A percentile compares a stretch with the other conserved stretches of the same genome.
phyloP scores from a whole-genome alignment of 2,329 filamentous ascomycete species.

The Phaeosphaeriaceae sp. region DNA sequence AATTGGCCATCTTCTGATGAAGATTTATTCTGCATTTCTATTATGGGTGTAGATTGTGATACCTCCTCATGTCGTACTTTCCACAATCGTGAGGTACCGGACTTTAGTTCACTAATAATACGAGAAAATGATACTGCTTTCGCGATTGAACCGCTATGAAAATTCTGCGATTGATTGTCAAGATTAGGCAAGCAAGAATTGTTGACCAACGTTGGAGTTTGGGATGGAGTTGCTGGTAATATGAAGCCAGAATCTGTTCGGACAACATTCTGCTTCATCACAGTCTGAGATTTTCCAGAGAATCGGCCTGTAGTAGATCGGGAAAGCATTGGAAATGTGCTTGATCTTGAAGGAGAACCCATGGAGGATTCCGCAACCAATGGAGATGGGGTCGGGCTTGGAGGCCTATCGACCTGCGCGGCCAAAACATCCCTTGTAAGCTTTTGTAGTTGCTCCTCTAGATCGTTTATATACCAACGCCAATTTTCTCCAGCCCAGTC shows the following conservation, averaged over 20 bases:
- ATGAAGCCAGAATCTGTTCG: neutral
- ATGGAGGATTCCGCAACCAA: neutral
- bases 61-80: no score
- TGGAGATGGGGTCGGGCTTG: constrained; percentile 3
- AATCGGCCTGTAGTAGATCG: constrained; percentile 1
- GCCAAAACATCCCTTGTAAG: constrained; percentile 17
- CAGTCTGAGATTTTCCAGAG: neutral
- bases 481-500: constrained; percentile 52
- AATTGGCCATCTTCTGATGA: no score
- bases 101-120: neutral
- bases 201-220: neutral
- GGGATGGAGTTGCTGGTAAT: neutral
- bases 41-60: neutral
- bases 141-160: neutral
- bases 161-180: no score
- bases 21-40: no score
- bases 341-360: constrained; percentile 10
- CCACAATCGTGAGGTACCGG: neutral
- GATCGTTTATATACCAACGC: constrained; percentile 51
- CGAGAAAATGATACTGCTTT: neutral
- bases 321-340: neutral
- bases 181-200: neutral
- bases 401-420: constrained; percentile 10
- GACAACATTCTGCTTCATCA: neutral
- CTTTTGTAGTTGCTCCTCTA: constrained; percentile 42